phyloP scores from a whole-genome alignment of 169 alveolate genomes.

The Plasmodium yoelii region DNA sequence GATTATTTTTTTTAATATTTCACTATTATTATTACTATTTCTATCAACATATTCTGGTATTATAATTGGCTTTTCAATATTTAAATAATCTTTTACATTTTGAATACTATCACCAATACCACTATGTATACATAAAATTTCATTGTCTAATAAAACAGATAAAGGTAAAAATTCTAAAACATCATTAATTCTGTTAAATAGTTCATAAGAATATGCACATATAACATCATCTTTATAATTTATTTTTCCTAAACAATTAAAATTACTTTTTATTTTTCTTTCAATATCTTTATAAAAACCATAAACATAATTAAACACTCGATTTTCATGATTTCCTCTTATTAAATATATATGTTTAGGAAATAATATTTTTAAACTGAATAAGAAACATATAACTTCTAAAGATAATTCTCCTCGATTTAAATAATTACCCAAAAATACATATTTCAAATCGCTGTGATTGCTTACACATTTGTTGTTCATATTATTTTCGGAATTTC shows the following conservation, averaged over 20 bases:
- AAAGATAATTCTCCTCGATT: constrained; percentile 92
- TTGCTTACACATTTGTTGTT: not conserved
- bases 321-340: constrained; percentile 96
- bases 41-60: constrained; percentile 44
- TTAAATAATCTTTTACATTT: constrained; percentile 86
- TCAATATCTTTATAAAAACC: constrained; percentile 94
- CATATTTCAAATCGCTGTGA: constrained; percentile 79
- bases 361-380: constrained; percentile 91
- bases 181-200: constrained; percentile 93
- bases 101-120: constrained; percentile 93
- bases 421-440: constrained; percentile 94
- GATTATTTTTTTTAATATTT: constrained; percentile 50
- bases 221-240: constrained; percentile 48
- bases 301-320: constrained; percentile 91
- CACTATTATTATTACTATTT: constrained; percentile 13
- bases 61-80: constrained; percentile 66
- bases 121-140: constrained; percentile 94
- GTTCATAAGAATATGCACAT: constrained; percentile 89
- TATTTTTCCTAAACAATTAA: constrained; percentile 79
- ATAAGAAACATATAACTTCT: constrained; percentile 93
- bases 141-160: constrained; percentile 94
- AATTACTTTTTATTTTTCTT: constrained; percentile 89
- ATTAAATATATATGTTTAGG: constrained; percentile 94
- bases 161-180: constrained; percentile 95
- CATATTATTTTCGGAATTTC: not conserved